Evolutionary conservation across 176 grass and related monocot genomes (phyloP).

Genomic region (Bothriochloa decipiens): DNA sequence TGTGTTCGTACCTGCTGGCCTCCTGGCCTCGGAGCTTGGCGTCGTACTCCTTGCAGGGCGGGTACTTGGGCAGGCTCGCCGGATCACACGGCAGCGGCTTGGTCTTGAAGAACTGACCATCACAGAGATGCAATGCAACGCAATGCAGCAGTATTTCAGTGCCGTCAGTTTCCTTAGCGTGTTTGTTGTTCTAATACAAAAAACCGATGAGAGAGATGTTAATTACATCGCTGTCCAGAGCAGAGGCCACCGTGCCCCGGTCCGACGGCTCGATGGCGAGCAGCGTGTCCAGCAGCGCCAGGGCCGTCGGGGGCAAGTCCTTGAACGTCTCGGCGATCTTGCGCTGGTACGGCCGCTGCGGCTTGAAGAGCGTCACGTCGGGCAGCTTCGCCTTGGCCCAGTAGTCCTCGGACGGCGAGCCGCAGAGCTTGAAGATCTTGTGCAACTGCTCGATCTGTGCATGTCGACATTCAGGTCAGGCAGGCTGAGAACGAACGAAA

Average conservation of each 20-base stretch:
- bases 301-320: constrained; percentile 59
- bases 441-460: constrained; percentile 91
- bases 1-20: constrained; percentile 38
- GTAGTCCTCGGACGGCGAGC: constrained; percentile 79
- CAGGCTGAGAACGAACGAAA: neutral
- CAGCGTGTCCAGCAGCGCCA: constrained; percentile 60
- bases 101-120: constrained; percentile 59
- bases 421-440: constrained; percentile 93
- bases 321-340: constrained; percentile 67
- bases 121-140: neutral
- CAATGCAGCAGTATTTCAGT: neutral
- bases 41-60: constrained; percentile 80
- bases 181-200: neutral
- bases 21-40: constrained; percentile 66
- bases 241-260: constrained; percentile 54
- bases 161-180: neutral
- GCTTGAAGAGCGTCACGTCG: constrained; percentile 77
- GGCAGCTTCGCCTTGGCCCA: constrained; percentile 71
- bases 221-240: constrained; percentile 60
- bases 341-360: constrained; percentile 64
- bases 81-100: constrained; percentile 68
- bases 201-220: neutral
- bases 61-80: constrained; percentile 70
- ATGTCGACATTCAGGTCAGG: no score
- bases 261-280: constrained; percentile 71